Percentiles rank a stretch among this genome's conserved stretches.
phyloP scores from a whole-genome alignment of 495 filamentous ascomycete genomes.

The Hypoxylon perforatum region DNA sequence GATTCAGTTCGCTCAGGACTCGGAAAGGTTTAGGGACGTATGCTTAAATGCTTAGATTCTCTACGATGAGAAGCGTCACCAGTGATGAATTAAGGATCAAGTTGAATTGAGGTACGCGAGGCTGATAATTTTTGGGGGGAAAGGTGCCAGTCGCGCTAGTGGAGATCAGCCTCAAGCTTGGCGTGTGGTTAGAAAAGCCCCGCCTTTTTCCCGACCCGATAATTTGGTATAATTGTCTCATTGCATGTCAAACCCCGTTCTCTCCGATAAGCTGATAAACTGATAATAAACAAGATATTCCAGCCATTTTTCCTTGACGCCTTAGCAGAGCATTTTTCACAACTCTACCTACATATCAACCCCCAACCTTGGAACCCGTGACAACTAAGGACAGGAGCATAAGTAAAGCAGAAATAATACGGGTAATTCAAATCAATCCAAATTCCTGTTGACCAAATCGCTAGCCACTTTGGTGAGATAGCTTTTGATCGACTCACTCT shows the following conservation, averaged over 20 bases:
- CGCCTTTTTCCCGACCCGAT: too few relatives aligned
- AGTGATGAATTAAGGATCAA: background rate
- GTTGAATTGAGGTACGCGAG: background rate
- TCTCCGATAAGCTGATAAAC: too few relatives aligned
- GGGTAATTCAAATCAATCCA: background rate
- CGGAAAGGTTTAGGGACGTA: background rate
- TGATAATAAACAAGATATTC: too few relatives aligned
- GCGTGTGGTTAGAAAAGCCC: slow-evolving; percentile 8
- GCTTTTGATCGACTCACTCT: background rate
- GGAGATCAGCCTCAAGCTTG: slow-evolving; percentile 26
- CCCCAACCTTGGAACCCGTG: too few relatives aligned
- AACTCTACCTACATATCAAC: too few relatives aligned
- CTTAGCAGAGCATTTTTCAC: too few relatives aligned
- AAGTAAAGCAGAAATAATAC: too few relatives aligned
- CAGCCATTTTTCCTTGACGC: too few relatives aligned
- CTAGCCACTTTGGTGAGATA: background rate
- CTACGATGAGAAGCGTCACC: background rate
- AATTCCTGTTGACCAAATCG: background rate
- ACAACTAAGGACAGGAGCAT: too few relatives aligned
- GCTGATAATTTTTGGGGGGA: slow-evolving; percentile 13
- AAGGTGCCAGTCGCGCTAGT: background rate
- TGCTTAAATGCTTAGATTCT: background rate
- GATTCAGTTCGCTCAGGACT: background rate
- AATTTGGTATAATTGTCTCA: too few relatives aligned
- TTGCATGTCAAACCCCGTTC: too few relatives aligned